Percentiles rank a stretch among this genome's conserved stretches.
Conservation (phyloP, 2,329 filamentous ascomycete species). For the Malbranchea cinnamomea region DNA sequence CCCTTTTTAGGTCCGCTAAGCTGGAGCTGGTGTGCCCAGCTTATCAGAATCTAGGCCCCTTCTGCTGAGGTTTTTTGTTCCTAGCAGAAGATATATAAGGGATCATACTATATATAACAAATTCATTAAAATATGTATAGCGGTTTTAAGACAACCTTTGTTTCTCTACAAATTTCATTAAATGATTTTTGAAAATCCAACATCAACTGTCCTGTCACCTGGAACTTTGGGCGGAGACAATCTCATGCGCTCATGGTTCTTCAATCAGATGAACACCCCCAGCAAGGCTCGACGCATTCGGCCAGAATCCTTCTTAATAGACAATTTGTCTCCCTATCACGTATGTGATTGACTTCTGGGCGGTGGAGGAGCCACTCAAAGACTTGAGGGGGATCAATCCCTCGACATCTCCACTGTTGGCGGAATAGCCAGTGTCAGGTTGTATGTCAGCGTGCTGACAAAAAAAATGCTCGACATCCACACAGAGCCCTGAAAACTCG, state of each 20-base stretch:
- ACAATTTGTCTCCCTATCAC: conserved; percentile 31
- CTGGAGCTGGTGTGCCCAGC: conserved; percentile 2
- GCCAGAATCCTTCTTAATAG: conserved; percentile 17
- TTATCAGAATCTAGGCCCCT: background rate
- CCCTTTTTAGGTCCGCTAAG: too few relatives aligned
- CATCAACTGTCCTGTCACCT: conserved; percentile 24
- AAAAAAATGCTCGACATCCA: background rate
- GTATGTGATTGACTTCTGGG: conserved; percentile 26
- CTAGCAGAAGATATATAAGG: too few relatives aligned
- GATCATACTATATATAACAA: too few relatives aligned
- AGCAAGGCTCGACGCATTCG: conserved; percentile 16
- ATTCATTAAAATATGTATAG: too few relatives aligned
- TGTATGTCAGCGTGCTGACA: too few relatives aligned
- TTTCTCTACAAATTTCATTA: conserved; percentile 6
- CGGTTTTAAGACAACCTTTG: background rate
- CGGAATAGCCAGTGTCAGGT: background rate
- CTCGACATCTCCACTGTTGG: conserved; percentile 2
- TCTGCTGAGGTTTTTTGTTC: background rate
- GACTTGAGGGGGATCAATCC: conserved; percentile 6
- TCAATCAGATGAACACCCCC: conserved; percentile 22
- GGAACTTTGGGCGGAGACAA: conserved; percentile 23
- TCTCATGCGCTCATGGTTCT: conserved; percentile 25
- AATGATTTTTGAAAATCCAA: conserved; percentile 28
- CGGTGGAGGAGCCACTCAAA: background rate
- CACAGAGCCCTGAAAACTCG: conserved; percentile 6